Evolutionary conservation across 2,329 filamentous ascomycete genomes (phyloP).

Genomic region (Alternaria burnsii): DNA sequence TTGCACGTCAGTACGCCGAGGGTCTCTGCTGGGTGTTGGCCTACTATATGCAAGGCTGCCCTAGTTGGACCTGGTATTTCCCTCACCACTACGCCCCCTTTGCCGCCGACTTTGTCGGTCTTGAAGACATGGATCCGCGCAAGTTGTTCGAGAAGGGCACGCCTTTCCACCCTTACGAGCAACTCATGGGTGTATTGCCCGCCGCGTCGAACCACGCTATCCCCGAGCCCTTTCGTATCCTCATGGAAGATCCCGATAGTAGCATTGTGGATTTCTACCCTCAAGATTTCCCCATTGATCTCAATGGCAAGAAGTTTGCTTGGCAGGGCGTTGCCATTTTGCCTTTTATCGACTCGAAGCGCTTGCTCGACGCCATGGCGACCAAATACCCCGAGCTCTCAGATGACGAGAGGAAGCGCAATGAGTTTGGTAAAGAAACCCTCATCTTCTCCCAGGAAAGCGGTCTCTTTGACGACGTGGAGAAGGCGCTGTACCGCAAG

Average conservation of each 20-base stretch:
- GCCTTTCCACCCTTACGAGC: slow-evolving; percentile 92
- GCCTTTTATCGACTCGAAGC: slow-evolving; percentile 94
- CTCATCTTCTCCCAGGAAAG: slow-evolving; percentile 86
- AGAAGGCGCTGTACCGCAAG: slow-evolving; percentile 89
- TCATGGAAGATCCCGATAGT: slow-evolving; percentile 89
- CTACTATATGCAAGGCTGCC: slow-evolving; percentile 98
- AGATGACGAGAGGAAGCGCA: slow-evolving; percentile 78
- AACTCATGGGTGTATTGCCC: slow-evolving; percentile 96
- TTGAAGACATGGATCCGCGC: slow-evolving; percentile 72
- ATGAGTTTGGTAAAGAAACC: slow-evolving; percentile 80
- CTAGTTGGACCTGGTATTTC: slow-evolving; percentile 99
- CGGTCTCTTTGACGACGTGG: slow-evolving; percentile 84
- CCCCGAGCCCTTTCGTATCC: slow-evolving; percentile 83
- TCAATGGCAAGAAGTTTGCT: slow-evolving; percentile 98
- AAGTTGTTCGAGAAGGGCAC: slow-evolving; percentile 84
- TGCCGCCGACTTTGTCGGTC: slow-evolving; percentile 88
- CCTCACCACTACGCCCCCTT: slow-evolving; percentile 99
- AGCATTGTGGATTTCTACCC: slow-evolving; percentile 98
- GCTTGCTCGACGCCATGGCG: slow-evolving; percentile 81
- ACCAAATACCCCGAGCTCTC: slow-evolving; percentile 83
- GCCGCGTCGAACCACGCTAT: slow-evolving; percentile 92
- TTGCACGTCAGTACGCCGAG: slow-evolving; percentile 91
- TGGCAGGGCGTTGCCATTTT: slow-evolving; percentile 96
- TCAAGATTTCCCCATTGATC: slow-evolving; percentile 87
- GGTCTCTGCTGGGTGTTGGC: slow-evolving; percentile 93